phyloP scores from a whole-genome alignment of 257 asterid species.

The Solanum appendiculatum region DNA sequence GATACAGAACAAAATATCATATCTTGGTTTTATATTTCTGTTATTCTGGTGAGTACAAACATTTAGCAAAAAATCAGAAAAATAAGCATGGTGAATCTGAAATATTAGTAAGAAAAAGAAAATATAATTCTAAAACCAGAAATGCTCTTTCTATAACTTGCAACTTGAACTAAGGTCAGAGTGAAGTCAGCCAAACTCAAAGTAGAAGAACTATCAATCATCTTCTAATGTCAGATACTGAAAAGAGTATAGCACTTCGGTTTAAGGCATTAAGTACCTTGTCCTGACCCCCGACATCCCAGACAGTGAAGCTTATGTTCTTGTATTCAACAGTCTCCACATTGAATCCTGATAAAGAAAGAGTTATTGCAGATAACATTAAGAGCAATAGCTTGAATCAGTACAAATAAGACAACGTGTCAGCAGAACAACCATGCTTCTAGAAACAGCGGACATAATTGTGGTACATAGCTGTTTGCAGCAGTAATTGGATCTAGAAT shows the following conservation, averaged over 20 bases:
- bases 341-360: slow-evolving; percentile 28
- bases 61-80: not conserved
- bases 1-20: not conserved
- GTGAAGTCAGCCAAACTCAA: not conserved
- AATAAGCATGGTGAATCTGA: not conserved
- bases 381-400: not conserved
- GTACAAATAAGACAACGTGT: not conserved
- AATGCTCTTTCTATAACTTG: not conserved
- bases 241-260: not conserved
- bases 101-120: not conserved
- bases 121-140: not conserved
- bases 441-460: not conserved
- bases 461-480: not conserved
- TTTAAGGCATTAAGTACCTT: slow-evolving; percentile 20
- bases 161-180: not conserved
- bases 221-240: not conserved
- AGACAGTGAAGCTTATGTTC: slow-evolving; percentile 51
- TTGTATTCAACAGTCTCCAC: slow-evolving; percentile 58
- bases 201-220: not conserved
- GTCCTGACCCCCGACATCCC: slow-evolving; percentile 63
- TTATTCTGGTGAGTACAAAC: not conserved
- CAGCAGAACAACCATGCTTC: not conserved
- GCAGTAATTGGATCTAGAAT: not conserved
- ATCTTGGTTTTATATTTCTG: not conserved
- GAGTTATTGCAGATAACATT: not conserved